Base-by-base conservation (phyloP, 23 red algal genomes). In the Chondrus crispus region DNA sequence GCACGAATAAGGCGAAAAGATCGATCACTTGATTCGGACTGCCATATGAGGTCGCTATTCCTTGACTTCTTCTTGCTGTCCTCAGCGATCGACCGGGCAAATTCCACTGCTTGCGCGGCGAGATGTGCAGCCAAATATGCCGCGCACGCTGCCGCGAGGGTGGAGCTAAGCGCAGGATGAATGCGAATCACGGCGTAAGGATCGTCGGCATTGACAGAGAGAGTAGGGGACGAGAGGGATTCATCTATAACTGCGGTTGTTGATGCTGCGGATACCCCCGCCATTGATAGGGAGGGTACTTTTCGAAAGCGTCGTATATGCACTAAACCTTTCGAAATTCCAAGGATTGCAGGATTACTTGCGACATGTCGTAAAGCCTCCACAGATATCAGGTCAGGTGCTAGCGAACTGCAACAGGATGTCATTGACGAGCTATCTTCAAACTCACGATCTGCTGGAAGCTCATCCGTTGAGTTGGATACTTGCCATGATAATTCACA, bases 261-360 rank as follows among this genome's bases (percentile, higher is more conserved):
- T n/a, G 71, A 58, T n/a, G 52, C 87, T 29, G 50, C 54, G 54
- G 46, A 44, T 18, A 62, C 57, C 7, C 74, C 87, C 19, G 81
- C 73, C 72, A 91, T 81, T 29, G 87, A 62, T 38, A 91, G 62
- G 3, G 87, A 91, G 29, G 87, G 87, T 9, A 74, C 70, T 35
- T 60, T 66, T 16, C 87, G 87, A 63, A 46, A 68, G 35, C 87
- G 71, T 29, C 87, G 71, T 28, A 80, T 81, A 24, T 91, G 87
- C 18, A 47, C 73, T 9, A 91, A 60, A 22, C 68, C 49, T 2
- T 19, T 60, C 7, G 87, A 91, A 10, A 91, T 60, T 12, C 87
- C 55, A 29, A 91, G 57, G 32, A 91, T 91, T 46, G 87, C 87
- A 9, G 87, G 87, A 47, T 91, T 91, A 46, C 87, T 91, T 49